A percentile compares a stretch with the other conserved stretches of the same genome.
Conservation (phyloP, 2,329 filamentous ascomycete genomes). For the Coniochaeta prunicola region DNA sequence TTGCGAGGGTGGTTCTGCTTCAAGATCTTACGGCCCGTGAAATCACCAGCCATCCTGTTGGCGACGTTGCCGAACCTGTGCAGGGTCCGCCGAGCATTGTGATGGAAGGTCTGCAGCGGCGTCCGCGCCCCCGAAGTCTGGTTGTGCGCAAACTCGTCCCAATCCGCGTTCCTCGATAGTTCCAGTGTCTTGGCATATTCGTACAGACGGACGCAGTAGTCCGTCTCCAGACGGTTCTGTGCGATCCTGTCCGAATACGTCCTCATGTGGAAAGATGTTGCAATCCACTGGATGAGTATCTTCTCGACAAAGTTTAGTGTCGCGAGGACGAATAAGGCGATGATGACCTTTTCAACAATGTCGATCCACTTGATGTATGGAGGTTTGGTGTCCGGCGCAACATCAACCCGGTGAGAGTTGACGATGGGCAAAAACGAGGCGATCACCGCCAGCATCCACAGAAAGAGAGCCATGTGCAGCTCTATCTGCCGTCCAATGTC, state of each 20-base stretch:
- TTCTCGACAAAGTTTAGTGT: slow-evolving; percentile 84
- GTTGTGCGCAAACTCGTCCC: slow-evolving; percentile 29
- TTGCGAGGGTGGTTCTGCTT: slow-evolving; percentile 74
- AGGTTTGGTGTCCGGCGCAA: slow-evolving; percentile 32
- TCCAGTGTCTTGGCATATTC: slow-evolving; percentile 72
- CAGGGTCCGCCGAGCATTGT: slow-evolving; percentile 67
- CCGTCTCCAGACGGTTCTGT: slow-evolving; percentile 81
- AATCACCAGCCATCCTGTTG: slow-evolving; percentile 80
- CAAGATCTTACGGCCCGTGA: slow-evolving; percentile 65
- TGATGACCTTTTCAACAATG: slow-evolving; percentile 77
- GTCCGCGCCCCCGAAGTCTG: slow-evolving; percentile 57
- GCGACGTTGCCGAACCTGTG: slow-evolving; percentile 80
- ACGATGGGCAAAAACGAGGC: slow-evolving; percentile 82
- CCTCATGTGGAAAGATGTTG: slow-evolving; percentile 83
- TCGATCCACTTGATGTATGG: slow-evolving; percentile 60
- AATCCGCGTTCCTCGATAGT: slow-evolving; percentile 43
- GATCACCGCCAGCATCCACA: slow-evolving; percentile 85
- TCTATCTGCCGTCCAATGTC: slow-evolving; percentile 83
- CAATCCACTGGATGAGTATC: slow-evolving; percentile 90
- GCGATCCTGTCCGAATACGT: slow-evolving; percentile 82
- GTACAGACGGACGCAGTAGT: slow-evolving; percentile 44
- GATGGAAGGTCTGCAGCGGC: slow-evolving; percentile 65
- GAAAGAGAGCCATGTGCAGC: slow-evolving; percentile 76
- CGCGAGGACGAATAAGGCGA: slow-evolving; percentile 73
- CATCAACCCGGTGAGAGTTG: slow-evolving; percentile 42